Evolutionary conservation across 805 yeast species (phyloP).

Genomic region (Priceomyces haplophilus): DNA sequence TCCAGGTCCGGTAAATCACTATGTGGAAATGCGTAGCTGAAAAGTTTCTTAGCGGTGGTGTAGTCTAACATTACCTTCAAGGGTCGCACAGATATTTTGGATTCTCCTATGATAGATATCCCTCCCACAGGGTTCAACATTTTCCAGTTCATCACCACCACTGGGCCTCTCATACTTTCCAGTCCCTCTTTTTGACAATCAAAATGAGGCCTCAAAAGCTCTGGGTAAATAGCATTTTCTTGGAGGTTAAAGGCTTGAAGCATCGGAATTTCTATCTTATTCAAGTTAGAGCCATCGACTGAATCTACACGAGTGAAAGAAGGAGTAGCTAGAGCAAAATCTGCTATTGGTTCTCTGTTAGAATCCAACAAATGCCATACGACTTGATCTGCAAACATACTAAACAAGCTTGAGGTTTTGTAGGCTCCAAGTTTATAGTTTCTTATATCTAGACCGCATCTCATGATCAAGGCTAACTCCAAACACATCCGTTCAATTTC

Average conservation of each 20-base stretch:
- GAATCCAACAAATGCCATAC: conserved; percentile 67
- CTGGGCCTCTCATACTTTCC: conserved; percentile 15
- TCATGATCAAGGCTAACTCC: conserved; percentile 35
- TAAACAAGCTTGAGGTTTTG: conserved; percentile 23
- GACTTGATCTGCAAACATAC: conserved; percentile 56
- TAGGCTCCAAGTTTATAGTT: conserved; percentile 14
- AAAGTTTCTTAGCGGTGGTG: conserved; percentile 57
- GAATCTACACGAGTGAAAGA: conserved; percentile 60
- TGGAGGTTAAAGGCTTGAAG: conserved; percentile 70
- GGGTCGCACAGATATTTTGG: conserved; percentile 62
- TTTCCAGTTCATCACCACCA: conserved; percentile 55
- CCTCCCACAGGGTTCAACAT: conserved; percentile 88
- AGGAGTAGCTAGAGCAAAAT: conserved; percentile 61
- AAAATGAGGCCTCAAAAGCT: conserved; percentile 56
- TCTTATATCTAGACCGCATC: conserved; percentile 22
- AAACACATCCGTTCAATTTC: conserved; percentile 32
- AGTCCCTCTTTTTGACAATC: conserved; percentile 3
- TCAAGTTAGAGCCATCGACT: conserved; percentile 64
- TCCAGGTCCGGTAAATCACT: conserved; percentile 20
- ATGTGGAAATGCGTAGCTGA: conserved; percentile 70
- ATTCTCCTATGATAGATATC: conserved; percentile 69
- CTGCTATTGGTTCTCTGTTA: conserved; percentile 61
- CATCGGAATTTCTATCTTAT: conserved; percentile 55
- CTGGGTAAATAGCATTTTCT: conserved; percentile 59
- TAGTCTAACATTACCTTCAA: conserved; percentile 72